These are phyloP conservation scores for Phoma sp. DNA, from an alignment of 2,329 filamentous ascomycete species.

Conservation along the genomic window DNA sequence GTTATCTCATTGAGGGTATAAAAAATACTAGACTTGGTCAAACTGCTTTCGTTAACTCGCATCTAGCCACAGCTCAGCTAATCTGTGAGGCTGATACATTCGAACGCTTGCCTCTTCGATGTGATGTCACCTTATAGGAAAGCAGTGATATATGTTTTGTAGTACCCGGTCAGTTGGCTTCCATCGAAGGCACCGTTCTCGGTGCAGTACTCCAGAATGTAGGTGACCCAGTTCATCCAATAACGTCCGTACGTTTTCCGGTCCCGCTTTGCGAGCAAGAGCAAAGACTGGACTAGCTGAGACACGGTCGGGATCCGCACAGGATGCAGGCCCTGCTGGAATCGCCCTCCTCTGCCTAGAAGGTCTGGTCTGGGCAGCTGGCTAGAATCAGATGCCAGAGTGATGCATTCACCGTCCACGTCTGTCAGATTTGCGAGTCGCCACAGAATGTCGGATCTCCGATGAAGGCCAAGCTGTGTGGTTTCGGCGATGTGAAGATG, in stretches of 20 bases:
- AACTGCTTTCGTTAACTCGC: too few species aligned
- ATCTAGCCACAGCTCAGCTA: not conserved
- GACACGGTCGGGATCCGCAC: conserved; percentile 3
- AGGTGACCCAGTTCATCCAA: conserved; percentile 7
- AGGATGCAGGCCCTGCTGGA: conserved; percentile 6
- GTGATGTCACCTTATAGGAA: conserved; percentile 1
- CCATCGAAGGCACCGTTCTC: conserved; percentile 3
- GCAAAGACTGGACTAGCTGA: conserved; percentile 1
- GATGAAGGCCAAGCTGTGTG: conserved; percentile 3
- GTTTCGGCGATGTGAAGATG: conserved; percentile 8
- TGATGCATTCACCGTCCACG: conserved; percentile 6
- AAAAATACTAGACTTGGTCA: too few species aligned
- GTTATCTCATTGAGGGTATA: too few species aligned
- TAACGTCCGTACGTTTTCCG: conserved; percentile 3
- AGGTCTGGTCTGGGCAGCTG: conserved; percentile 6
- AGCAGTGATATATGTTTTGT: conserved; percentile 5
- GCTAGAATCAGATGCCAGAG: conserved; percentile 4
- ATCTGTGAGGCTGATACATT: conserved; percentile 3
- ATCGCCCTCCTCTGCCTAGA: conserved; percentile 2
- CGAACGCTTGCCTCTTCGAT: not conserved
- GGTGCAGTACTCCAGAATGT: conserved; percentile 7
- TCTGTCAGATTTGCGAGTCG: conserved; percentile 1
- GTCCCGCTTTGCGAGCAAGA: conserved; percentile 4
- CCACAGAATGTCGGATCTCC: conserved; percentile 7
- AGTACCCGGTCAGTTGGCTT: conserved; percentile 4